Conservation (phyloP, 2,329 filamentous ascomycete genomes). For the Pseudopyricularia javanii region DNA sequence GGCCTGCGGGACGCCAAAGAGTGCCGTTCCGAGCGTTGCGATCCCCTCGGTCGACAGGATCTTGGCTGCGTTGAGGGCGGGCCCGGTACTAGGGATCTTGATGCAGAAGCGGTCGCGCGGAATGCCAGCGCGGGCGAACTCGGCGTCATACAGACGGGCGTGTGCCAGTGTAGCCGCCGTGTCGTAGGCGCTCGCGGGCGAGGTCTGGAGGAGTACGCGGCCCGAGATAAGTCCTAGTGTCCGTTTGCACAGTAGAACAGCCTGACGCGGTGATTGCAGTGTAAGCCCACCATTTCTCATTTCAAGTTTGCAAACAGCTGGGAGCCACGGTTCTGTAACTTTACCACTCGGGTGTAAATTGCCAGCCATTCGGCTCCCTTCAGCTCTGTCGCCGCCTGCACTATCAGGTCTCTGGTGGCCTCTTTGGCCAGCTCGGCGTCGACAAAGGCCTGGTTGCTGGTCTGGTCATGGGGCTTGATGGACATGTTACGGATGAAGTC, state of each 20-base stretch:
- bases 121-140: slow-evolving; percentile 31
- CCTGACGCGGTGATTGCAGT: slow-evolving; percentile 11
- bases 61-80: slow-evolving; percentile 30
- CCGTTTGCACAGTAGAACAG: slow-evolving; percentile 32
- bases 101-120: slow-evolving; percentile 32
- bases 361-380: slow-evolving; percentile 31
- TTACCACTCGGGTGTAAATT: slow-evolving; percentile 32
- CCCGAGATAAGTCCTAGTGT: slow-evolving; percentile 32
- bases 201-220: slow-evolving; percentile 34
- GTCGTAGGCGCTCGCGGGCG: slow-evolving; percentile 32
- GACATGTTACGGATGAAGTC: slow-evolving; percentile 31
- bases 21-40: slow-evolving; percentile 28
- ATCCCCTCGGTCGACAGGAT: slow-evolving; percentile 30
- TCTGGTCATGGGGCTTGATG: slow-evolving; percentile 32
- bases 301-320: too few relatives aligned
- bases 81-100: slow-evolving; percentile 36
- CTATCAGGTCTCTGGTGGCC: slow-evolving; percentile 29
- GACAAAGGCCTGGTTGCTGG: slow-evolving; percentile 36
- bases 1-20: slow-evolving; percentile 34
- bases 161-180: slow-evolving; percentile 29
- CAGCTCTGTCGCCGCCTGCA: slow-evolving; percentile 26
- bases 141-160: slow-evolving; percentile 29
- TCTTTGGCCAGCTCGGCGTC: slow-evolving; percentile 30
- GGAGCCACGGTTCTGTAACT: not conserved
- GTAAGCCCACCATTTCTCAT: not conserved